Evolutionary conservation across 1,284 basidiomycete genomes (phyloP).

Genomic region (Cryptococcus deneoformans): DNA sequence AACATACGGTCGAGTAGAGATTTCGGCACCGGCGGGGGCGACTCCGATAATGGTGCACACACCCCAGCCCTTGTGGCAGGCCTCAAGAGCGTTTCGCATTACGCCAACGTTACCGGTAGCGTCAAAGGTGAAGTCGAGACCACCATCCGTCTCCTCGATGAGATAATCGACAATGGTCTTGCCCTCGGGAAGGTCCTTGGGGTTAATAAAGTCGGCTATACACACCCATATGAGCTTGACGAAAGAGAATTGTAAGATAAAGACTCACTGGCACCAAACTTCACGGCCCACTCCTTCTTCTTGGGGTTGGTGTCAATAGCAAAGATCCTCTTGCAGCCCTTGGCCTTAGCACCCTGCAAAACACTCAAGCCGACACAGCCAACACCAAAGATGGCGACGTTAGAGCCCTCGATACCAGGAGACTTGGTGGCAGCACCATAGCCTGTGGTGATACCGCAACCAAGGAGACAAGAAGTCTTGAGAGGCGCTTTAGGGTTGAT

Average conservation of each 20-base stretch:
- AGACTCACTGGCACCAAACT: constrained; percentile 79
- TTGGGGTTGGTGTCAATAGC: constrained; percentile 86
- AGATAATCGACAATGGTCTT: constrained; percentile 85
- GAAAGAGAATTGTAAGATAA: background rate
- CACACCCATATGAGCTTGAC: background rate
- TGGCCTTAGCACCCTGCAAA: constrained; percentile 73
- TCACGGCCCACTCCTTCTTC: constrained; percentile 84
- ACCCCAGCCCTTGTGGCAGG: constrained; percentile 99
- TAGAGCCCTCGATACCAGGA: constrained; percentile 61
- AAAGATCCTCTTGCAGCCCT: constrained; percentile 83
- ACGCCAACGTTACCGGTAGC: constrained; percentile 93
- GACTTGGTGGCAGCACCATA: constrained; percentile 55
- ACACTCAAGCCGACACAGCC: constrained; percentile 96
- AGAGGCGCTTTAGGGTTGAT: constrained; percentile 83
- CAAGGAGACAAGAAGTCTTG: constrained; percentile 90
- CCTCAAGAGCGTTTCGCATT: constrained; percentile 93
- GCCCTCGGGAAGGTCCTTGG: constrained; percentile 68
- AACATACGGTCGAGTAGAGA: constrained; percentile 70
- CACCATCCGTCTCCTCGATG: constrained; percentile 92
- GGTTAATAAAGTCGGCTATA: constrained; percentile 82
- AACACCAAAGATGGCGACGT: constrained; percentile 91
- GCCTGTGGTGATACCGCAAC: constrained; percentile 97
- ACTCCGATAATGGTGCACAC: constrained; percentile 93
- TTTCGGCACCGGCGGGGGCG: constrained; percentile 95
- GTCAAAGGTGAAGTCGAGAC: constrained; percentile 96